These are phyloP conservation scores for Colletotrichum theobromicola DNA, from an alignment of 2,329 filamentous ascomycete genomes.

Conservation along the genomic window DNA sequence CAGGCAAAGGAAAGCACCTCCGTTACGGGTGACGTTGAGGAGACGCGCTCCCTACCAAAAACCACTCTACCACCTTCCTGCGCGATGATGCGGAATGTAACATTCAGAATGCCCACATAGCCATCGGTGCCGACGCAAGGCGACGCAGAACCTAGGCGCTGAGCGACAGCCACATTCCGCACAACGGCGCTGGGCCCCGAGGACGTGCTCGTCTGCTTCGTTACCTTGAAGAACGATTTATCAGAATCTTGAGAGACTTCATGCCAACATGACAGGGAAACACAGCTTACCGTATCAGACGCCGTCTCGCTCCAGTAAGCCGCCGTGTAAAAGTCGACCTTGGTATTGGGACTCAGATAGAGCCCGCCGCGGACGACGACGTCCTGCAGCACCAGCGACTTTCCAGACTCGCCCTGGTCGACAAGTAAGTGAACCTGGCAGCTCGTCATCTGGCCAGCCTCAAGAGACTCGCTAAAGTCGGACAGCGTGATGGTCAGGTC, in stretches of 20 bases:
- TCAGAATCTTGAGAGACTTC: not conserved
- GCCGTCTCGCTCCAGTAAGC: constrained; percentile 17
- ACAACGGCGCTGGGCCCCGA: not conserved
- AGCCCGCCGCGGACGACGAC: constrained; percentile 8
- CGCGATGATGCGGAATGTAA: constrained; percentile 21
- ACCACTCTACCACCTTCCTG: not conserved
- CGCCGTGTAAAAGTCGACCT: constrained; percentile 10
- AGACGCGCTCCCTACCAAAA: constrained; percentile 14
- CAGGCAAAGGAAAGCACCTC: constrained; percentile 12
- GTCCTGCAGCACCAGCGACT: constrained; percentile 8
- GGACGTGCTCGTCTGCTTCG: constrained; percentile 7
- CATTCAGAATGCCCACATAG: constrained; percentile 22
- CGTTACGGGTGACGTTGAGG: constrained; percentile 2
- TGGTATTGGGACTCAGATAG: constrained; percentile 8
- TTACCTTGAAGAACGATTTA: not conserved
- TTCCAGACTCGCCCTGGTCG: constrained; percentile 12
- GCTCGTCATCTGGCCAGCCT: constrained; percentile 33
- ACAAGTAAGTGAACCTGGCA: constrained; percentile 16
- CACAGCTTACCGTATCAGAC: constrained; percentile 1
- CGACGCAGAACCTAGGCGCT: constrained; percentile 12
- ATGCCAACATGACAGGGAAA: not conserved
- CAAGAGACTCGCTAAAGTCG: constrained; percentile 40
- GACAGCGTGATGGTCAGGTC: constrained; percentile 43
- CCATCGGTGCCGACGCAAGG: constrained; percentile 12
- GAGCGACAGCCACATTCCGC: constrained; percentile 12